These are phyloP conservation scores for Pleomassaria siparia DNA, from an alignment of 2,329 filamentous ascomycete species.

Conservation along the genomic window DNA sequence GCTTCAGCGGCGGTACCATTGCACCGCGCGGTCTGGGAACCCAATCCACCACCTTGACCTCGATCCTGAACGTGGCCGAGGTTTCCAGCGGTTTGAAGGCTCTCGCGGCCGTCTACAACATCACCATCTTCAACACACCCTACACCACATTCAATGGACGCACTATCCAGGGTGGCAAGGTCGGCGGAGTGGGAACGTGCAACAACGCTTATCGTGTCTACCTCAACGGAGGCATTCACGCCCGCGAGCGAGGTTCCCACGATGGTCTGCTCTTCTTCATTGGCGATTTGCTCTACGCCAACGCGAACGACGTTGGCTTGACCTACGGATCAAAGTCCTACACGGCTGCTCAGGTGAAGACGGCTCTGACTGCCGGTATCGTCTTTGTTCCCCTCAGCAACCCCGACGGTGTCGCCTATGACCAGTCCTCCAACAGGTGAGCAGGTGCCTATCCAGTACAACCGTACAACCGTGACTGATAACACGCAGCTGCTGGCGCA, in stretches of 20 bases:
- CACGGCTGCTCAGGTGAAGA: slow-evolving; percentile 54
- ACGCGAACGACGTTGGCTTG: slow-evolving; percentile 52
- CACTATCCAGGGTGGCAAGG: slow-evolving; percentile 42
- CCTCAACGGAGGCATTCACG: slow-evolving; percentile 58
- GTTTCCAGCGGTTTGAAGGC: slow-evolving; percentile 49
- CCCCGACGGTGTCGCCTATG: slow-evolving; percentile 34
- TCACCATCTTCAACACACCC: slow-evolving; percentile 48
- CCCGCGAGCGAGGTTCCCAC: slow-evolving; percentile 59
- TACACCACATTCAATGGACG: slow-evolving; percentile 48
- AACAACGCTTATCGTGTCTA: slow-evolving; percentile 52
- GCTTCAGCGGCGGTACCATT: slow-evolving; percentile 47
- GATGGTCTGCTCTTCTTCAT: slow-evolving; percentile 62
- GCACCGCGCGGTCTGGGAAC: slow-evolving; percentile 49
- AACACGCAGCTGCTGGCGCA: slow-evolving; percentile 27
- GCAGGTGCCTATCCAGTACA: background rate
- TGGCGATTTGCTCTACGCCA: slow-evolving; percentile 58
- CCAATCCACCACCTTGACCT: slow-evolving; percentile 37
- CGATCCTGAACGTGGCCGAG: slow-evolving; percentile 50
- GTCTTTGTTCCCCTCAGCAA: slow-evolving; percentile 49
- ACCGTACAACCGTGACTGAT: background rate
- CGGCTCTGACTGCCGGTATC: slow-evolving; percentile 55
- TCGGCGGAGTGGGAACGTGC: slow-evolving; percentile 44
- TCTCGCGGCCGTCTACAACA: slow-evolving; percentile 45
- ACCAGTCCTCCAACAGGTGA: slow-evolving; percentile 29
- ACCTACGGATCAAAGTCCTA: slow-evolving; percentile 56